Evolutionary conservation across 805 yeast genomes (phyloP), one percentile per base, ranked within the genome.

Genomic region (Vanderwaltozyma tropicalis): DNA sequence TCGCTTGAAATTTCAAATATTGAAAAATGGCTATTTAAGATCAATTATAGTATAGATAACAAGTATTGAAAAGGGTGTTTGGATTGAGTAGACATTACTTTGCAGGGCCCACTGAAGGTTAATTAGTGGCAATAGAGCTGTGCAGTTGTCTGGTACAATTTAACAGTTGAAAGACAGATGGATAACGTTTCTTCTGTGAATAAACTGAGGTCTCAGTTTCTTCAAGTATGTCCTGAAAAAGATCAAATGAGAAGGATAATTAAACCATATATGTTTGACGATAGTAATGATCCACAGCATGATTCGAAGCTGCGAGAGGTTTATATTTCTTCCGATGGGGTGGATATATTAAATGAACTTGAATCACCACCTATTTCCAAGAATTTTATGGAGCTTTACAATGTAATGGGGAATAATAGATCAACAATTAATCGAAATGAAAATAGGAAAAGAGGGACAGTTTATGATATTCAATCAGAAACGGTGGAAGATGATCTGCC

Each of bases 351-450:
- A 9, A 38, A 39, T 3, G 40, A 42, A 12, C 34, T 55, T 22
- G 52, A 53, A 27, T 58, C 63, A 3, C 62, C 62, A 3, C 62
- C 63, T 0, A 48, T 57, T 9, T 42, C 55, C 0, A 43, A 41
- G 15, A 42, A 44, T 31, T 46, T 41, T 22, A 46, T 53, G 48
- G 53, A 50, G 3, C 39, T 39, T 22, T 49, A 46, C 24, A 17
- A 22, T 14, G 14, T 33, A 16, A 20, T 29, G 20, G 22, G 26
- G 13, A 39, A 30, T 26, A 29, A 17, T 19, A 38, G 28, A 32
- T n/a, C 19, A 15, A 17, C 21, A 28, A 25, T 20, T 27, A 32
- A 27, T 17, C 26, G 35, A 38, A 35, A 34, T 27, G 28, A n/a
- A n/a, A n/a, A 30, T 28, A 16, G 22, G 32, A 35, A 40, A 21